Percentiles rank a stretch among this genome's conserved stretches.
phyloP scores from a whole-genome alignment of 2,329 filamentous ascomycete genomes.

The Venturia asperata region DNA sequence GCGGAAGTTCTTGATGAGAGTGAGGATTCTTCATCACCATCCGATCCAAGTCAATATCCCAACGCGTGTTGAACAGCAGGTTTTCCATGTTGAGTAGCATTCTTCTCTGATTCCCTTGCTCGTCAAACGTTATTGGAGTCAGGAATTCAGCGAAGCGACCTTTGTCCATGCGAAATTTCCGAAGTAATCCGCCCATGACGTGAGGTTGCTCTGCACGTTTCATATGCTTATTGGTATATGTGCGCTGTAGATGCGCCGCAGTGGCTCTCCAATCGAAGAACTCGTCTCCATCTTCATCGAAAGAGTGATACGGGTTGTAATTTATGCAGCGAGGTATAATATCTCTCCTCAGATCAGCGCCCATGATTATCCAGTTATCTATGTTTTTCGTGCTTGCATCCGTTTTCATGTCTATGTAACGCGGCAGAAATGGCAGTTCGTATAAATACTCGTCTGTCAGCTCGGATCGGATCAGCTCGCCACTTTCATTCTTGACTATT shows the following conservation, averaged over 20 bases:
- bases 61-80: not conserved
- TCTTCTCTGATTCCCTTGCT: conserved; percentile 7
- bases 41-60: not conserved
- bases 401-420: conserved; percentile 9
- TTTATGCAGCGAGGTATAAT: conserved; percentile 5
- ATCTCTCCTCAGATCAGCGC: conserved; percentile 4
- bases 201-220: conserved; percentile 8
- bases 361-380: conserved; percentile 13
- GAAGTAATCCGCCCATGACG: conserved; percentile 6
- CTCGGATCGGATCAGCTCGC: not conserved
- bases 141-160: conserved; percentile 6
- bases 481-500: not conserved
- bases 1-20: conserved; percentile 1
- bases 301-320: conserved; percentile 8
- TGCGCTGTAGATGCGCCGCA: conserved; percentile 6
- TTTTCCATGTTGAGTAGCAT: conserved; percentile 6
- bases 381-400: conserved; percentile 7
- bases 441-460: conserved; percentile 1
- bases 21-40: conserved; percentile 12
- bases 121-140: conserved; percentile 7
- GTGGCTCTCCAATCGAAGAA: conserved; percentile 8
- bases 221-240: conserved; percentile 6
- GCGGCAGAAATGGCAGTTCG: not conserved
- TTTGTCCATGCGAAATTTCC: conserved; percentile 13
- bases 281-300: not conserved